Conservation (phyloP, 2,329 filamentous ascomycete genomes). For the Zalaria sp. region DNA sequence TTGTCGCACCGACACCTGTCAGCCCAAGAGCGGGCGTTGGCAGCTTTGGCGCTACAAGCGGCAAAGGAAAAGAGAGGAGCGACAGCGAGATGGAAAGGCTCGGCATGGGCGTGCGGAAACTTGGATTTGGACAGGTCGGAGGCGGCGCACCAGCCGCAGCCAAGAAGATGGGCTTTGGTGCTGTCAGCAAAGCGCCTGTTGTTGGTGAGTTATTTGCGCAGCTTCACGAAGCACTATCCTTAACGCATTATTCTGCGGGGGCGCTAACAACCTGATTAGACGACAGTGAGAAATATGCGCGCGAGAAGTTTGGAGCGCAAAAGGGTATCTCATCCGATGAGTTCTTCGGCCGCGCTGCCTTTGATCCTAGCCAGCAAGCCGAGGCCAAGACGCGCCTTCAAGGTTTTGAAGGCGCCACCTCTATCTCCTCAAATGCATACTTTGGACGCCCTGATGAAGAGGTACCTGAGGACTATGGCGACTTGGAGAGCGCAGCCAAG, state of each 20-base stretch:
- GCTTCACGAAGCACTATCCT: no score
- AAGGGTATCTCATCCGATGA: constrained; percentile 97
- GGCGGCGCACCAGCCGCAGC: constrained; percentile 40
- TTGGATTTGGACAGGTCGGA: constrained; percentile 80
- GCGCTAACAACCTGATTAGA: constrained; percentile 22
- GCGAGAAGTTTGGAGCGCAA: constrained; percentile 76
- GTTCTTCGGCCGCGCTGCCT: constrained; percentile 86
- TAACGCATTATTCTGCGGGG: not conserved
- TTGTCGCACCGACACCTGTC: constrained; percentile 63
- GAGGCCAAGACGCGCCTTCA: constrained; percentile 81
- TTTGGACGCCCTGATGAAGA: constrained; percentile 74
- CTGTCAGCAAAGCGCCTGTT: constrained; percentile 48
- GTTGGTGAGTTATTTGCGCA: constrained; percentile 33
- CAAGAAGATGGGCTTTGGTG: constrained; percentile 68
- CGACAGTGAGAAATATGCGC: constrained; percentile 71
- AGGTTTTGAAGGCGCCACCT: constrained; percentile 80
- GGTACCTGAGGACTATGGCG: constrained; percentile 64
- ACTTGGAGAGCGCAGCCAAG: constrained; percentile 84
- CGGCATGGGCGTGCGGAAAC: constrained; percentile 72
- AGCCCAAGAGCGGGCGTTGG: constrained; percentile 47
- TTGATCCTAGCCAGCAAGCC: constrained; percentile 63
- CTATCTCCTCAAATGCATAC: constrained; percentile 95
- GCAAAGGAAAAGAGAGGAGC: constrained; percentile 34
- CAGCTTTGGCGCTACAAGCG: constrained; percentile 46
- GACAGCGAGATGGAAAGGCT: constrained; percentile 74